Conservation (phyloP, 2,329 filamentous ascomycete genomes). For the Penicillium sp. region DNA sequence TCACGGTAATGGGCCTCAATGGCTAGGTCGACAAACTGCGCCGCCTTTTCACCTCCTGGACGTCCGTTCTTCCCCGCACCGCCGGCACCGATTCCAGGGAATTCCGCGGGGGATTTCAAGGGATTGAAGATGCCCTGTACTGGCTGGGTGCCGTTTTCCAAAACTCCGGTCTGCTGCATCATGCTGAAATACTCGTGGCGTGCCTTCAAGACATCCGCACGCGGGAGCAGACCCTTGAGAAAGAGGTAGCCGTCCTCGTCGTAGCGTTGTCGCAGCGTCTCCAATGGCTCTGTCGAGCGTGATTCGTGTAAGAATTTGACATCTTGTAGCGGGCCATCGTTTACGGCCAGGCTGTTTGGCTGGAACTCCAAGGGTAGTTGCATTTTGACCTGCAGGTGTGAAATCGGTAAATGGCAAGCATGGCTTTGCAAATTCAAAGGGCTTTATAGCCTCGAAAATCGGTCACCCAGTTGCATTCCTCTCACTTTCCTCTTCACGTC, state of each 20-base stretch:
- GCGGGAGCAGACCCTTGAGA: conserved; percentile 54
- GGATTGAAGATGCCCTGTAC: not conserved
- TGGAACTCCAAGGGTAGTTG: not conserved
- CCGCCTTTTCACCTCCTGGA: conserved; percentile 41
- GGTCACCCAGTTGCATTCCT: not conserved
- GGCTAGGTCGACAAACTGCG: conserved; percentile 49
- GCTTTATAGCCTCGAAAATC: not conserved
- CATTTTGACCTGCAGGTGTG: not conserved
- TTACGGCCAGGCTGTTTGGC: conserved; percentile 35
- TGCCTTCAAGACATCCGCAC: conserved; percentile 50
- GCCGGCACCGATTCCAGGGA: conserved; percentile 54
- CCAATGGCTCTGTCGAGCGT: conserved; percentile 41
- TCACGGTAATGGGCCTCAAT: conserved; percentile 51
- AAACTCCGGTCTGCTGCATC: conserved; percentile 54
- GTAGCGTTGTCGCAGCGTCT: conserved; percentile 46
- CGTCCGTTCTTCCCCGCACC: conserved; percentile 43
- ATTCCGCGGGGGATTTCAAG: conserved; percentile 35
- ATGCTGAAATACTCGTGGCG: conserved; percentile 54
- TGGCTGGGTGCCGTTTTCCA: conserved; percentile 50
- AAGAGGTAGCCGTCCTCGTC: conserved; percentile 55
- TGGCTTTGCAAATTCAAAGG: not conserved
- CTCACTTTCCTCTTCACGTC: not conserved
- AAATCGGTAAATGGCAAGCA: not conserved
- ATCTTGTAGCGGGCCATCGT: conserved; percentile 46
- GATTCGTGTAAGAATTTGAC: conserved; percentile 42